Conservation (phyloP, 208 protist genomes). For the Acanthamoeba triangularis region DNA sequence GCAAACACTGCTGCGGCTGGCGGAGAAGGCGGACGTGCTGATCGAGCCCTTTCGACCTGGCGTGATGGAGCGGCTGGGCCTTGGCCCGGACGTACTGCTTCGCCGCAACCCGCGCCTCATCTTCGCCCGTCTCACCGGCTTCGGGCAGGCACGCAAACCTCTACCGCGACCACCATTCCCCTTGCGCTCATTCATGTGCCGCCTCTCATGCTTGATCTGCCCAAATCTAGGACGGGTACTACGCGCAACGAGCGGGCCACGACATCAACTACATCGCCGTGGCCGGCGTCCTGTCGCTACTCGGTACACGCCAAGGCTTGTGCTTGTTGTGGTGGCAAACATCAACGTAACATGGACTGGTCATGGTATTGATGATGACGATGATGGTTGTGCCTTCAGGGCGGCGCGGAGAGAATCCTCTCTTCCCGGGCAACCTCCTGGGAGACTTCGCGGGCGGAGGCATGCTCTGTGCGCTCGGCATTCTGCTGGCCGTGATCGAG, state of each 20-base stretch:
- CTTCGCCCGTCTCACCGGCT: slow-evolving; percentile 89
- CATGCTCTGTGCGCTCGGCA: slow-evolving; percentile 80
- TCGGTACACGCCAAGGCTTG: slow-evolving; percentile 10
- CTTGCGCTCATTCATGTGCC: not conserved
- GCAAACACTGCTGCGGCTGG: slow-evolving; percentile 74
- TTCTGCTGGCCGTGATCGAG: slow-evolving; percentile 87
- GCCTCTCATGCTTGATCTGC: not conserved
- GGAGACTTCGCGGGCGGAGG: slow-evolving; percentile 73
- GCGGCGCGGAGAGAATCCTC: slow-evolving; percentile 57
- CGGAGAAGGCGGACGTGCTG: slow-evolving; percentile 86
- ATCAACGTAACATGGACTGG: not conserved
- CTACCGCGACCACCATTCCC: not conserved
- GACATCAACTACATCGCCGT: slow-evolving; percentile 92
- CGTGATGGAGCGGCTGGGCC: slow-evolving; percentile 89
- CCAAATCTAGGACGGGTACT: not conserved
- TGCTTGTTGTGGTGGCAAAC: not conserved
- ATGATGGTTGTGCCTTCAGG: slow-evolving; percentile 6
- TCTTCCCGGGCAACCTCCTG: slow-evolving; percentile 75
- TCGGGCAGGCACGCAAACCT: slow-evolving; percentile 84
- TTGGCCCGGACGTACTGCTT: slow-evolving; percentile 79
- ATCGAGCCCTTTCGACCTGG: slow-evolving; percentile 89
- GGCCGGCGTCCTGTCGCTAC: slow-evolving; percentile 84
- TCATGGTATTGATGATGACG: too few relatives aligned
- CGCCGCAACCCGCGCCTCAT: slow-evolving; percentile 86
- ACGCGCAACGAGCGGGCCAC: slow-evolving; percentile 86